Conservation (phyloP, 305 asterid species). For the Petunia hybrid region DNA sequence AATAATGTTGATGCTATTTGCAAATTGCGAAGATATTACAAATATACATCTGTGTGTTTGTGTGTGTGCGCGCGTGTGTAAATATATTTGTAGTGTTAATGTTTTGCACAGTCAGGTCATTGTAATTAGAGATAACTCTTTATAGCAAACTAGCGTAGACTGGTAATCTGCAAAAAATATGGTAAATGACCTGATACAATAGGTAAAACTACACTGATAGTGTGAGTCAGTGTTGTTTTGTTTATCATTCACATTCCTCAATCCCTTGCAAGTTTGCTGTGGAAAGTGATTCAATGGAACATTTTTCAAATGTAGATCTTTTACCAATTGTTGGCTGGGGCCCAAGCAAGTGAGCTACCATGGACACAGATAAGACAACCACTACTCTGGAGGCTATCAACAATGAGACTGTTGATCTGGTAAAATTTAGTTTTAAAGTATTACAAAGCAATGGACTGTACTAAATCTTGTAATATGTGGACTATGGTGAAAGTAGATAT, state of each 20-base stretch:
- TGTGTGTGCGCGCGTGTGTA: no score
- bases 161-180: not conserved
- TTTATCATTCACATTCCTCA: slow-evolving; percentile 15
- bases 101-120: not conserved
- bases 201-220: not conserved
- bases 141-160: not conserved
- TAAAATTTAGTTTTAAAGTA: slow-evolving; percentile 31
- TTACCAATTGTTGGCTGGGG: slow-evolving; percentile 14
- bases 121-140: not conserved
- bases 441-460: not conserved
- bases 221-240: not conserved
- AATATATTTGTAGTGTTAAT: no score
- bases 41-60: no score
- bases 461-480: not conserved
- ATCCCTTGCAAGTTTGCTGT: not conserved
- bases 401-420: slow-evolving; percentile 72
- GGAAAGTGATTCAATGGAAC: not conserved
- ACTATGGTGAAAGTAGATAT: not conserved
- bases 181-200: not conserved
- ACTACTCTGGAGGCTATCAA: slow-evolving; percentile 61
- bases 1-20: not conserved
- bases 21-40: no score
- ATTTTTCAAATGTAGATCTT: not conserved
- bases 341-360: slow-evolving; percentile 20
- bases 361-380: slow-evolving; percentile 51